Conservation (phyloP, 768 basidiomycete genomes). For the Lactarius evosmus region DNA sequence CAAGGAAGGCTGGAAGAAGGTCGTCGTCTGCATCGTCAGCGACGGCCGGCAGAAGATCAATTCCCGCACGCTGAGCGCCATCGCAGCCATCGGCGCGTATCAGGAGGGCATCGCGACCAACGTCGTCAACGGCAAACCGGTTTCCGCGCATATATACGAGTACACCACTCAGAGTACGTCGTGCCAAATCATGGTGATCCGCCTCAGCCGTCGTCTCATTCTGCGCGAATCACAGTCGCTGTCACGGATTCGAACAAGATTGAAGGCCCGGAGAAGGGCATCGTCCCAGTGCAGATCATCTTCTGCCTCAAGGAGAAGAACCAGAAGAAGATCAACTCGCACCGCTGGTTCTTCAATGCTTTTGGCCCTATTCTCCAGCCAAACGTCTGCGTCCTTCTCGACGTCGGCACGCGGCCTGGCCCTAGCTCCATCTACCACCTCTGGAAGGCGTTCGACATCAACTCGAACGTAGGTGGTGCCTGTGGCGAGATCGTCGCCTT, state of each 20-base stretch:
- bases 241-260: conserved; percentile 79
- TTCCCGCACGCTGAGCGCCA: conserved; percentile 73
- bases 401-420: conserved; percentile 84
- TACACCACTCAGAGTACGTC: conserved; percentile 86
- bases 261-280: conserved; percentile 72
- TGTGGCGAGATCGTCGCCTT: conserved; percentile 95
- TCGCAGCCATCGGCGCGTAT: conserved; percentile 92
- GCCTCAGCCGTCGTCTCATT: not conserved
- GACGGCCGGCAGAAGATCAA: conserved; percentile 87
- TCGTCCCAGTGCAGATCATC: conserved; percentile 87
- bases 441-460: conserved; percentile 94
- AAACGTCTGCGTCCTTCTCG: conserved; percentile 89
- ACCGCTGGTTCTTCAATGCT: conserved; percentile 93
- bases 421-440: conserved; percentile 87
- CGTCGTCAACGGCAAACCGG: conserved; percentile 76
- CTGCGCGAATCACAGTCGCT: conserved; percentile 52
- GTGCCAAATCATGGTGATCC: not conserved
- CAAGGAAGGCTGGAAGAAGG: conserved; percentile 97
- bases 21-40: conserved; percentile 88
- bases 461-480: conserved; percentile 86
- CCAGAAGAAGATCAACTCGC: conserved; percentile 95
- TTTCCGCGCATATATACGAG: conserved; percentile 89
- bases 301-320: conserved; percentile 93
- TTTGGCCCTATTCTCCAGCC: conserved; percentile 80
- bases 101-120: conserved; percentile 93